Evolutionary conservation across 2,329 filamentous ascomycete species (phyloP), one percentile per base, ranked within the genome.

Genomic region (Ophiocordyceps camponoti-leonardi): DNA sequence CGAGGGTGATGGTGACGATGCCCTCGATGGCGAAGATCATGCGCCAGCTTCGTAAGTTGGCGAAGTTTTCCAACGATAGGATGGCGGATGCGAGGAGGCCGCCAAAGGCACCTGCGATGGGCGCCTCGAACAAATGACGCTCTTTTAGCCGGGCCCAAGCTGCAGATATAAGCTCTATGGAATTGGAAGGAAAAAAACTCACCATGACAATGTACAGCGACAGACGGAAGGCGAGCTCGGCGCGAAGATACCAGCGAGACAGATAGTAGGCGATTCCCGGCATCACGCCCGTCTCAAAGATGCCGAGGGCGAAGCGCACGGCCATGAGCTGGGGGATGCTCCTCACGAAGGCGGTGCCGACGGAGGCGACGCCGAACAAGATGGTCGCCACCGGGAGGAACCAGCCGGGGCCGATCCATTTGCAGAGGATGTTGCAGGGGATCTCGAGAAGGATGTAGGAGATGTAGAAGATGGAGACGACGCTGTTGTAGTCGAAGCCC

Each of bases 251-350:
- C 81, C 81, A 86, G 44, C 81, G 67, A 1, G 74, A 79, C 19
- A 85, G 62, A 53, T 85, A 86, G 59, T 85, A 86, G 0, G 80
- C 79, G 39, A 84, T 83, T 0, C 82, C 81, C 0, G 82, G 82
- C 45, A 86, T 60, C 73, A 86, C 77, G 8, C 81, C 82, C 0
- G 82, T 78, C 59, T 87, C 83, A 47, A 85, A 84, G 12, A 81
- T 60, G 11, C 77, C 77, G 0, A 84, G 68, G 0, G 84, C 50
- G 52, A 86, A 84, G 6, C 82, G 74, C 0, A 85, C 79, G 14
- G 68, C 79, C 35, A 67, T 76, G 2, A 67, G 60, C 18, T 65
- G 59, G 1, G 67, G 61, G 19, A 73, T 66, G 46, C 71, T 67
- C 28, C 75, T 53, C 11, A 82, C 77, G 50, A 81, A 85, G 0